These are phyloP conservation scores for Pistacia atlantica DNA, from an alignment of 345 rosid species.

Conservation along the genomic window DNA sequence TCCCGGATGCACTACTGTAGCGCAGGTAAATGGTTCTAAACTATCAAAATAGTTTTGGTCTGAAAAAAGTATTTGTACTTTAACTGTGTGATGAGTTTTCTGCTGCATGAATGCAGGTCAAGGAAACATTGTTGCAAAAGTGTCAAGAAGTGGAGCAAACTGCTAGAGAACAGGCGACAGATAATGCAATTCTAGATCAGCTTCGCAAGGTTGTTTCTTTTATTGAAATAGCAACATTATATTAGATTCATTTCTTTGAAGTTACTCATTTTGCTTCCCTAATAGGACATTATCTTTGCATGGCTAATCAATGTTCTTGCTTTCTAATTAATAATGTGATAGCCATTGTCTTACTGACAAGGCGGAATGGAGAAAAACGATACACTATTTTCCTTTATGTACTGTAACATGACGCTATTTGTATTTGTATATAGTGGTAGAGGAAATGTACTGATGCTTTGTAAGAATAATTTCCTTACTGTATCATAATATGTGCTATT, in stretches of 20 bases:
- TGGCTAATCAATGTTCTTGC: background rate
- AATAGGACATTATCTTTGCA: background rate
- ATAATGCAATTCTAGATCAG: slow-evolving; percentile 89
- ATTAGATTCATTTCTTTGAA: slow-evolving; percentile 14
- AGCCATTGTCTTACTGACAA: background rate
- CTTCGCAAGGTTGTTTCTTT: slow-evolving; percentile 60
- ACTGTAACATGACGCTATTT: background rate
- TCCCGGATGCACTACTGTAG: slow-evolving; percentile 76
- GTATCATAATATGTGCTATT: background rate
- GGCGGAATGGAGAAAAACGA: background rate
- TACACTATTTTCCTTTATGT: background rate
- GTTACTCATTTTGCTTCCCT: slow-evolving; percentile 8
- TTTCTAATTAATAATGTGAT: background rate
- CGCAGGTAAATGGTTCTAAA: slow-evolving; percentile 51
- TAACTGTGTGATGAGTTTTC: slow-evolving; percentile 2
- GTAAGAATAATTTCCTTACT: background rate
- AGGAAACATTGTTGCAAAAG: slow-evolving; percentile 64
- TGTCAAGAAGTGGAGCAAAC: slow-evolving; percentile 76
- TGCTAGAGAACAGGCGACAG: slow-evolving; percentile 91
- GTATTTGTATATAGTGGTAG: too few relatives aligned
- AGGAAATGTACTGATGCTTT: background rate
- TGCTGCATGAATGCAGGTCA: slow-evolving; percentile 56
- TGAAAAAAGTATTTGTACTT: background rate
- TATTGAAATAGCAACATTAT: slow-evolving; percentile 18
- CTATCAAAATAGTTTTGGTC: slow-evolving; percentile 11